Evolutionary conservation across 2,329 filamentous ascomycete genomes (phyloP), one percentile per base, ranked within the genome.

Genomic region (Ceratocystis colombiana): DNA sequence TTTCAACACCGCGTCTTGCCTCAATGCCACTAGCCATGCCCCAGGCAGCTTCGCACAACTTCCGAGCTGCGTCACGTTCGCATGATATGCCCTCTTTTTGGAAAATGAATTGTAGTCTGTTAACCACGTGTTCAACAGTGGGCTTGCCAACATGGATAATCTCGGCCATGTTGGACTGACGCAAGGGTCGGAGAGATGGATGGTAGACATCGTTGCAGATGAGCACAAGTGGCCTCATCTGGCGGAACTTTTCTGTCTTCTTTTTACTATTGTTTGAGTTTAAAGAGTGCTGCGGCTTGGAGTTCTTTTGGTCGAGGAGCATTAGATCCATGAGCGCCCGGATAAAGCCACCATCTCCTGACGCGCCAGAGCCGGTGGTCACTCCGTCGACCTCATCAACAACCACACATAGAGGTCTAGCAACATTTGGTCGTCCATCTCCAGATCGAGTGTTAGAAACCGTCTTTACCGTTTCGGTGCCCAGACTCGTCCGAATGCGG

Each of bases 171-270:
- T 80, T 85, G 0, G 90, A 92, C 69, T 93, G 88, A n/a, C 94
- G 85, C 6, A 99, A 79, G 0, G 90, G 91, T 33, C 91, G 84
- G 50, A 99, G 80, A 22, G 92, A 89, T 3, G 93, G 87, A 71
- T 96, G 91, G 72, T 99, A 99, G 0, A 97, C 85, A 74, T 99
- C 95, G 72, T 99, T 99, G 78, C 94, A 99, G 71, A 99, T 94
- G 61, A 99, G 80, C 63, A 99, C 90, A 37, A 99, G 79, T 0
- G 94, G 94, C 59, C 94, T 83, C 76, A 96, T 83, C 69, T 96
- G 82, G 53, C 88, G 84, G 73, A 99, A 99, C 67, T 87, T 88
- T 72, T 97, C 93, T 0, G 87, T 87, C 73, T 90, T 93, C 75
- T 84, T 90, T 75, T 85, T 89, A 5, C 15, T 67, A 15, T 71